A percentile compares a stretch with the other conserved stretches of the same genome.
phyloP scores from a whole-genome alignment of 371 early-diverging fungal species.

The Haplosporangium sp. region DNA sequence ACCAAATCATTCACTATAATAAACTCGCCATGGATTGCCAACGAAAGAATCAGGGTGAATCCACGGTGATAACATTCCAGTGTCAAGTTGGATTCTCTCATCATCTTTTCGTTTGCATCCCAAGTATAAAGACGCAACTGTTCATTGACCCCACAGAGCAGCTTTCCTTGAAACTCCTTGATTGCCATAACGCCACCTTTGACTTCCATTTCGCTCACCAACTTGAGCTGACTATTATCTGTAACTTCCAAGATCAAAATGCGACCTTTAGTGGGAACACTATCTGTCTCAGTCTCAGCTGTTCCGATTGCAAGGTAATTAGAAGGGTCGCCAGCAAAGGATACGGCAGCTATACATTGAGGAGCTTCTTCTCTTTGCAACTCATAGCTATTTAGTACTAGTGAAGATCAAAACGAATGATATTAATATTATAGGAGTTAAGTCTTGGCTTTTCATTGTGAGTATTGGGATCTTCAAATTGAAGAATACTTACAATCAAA shows the following conservation, averaged over 20 bases:
- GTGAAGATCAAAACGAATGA: not conserved
- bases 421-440: not conserved
- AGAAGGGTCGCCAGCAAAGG: conserved; percentile 33
- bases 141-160: conserved; percentile 70
- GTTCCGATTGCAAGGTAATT: conserved; percentile 73
- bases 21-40: conserved; percentile 75
- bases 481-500: conserved; percentile 70
- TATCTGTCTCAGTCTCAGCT: conserved; percentile 63
- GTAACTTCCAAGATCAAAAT: conserved; percentile 63
- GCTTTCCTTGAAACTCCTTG: conserved; percentile 59
- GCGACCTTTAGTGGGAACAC: conserved; percentile 71
- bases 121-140: conserved; percentile 60
- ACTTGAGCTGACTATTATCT: conserved; percentile 53
- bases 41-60: conserved; percentile 67
- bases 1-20: conserved; percentile 92
- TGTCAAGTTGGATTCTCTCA: conserved; percentile 49
- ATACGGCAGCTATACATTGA: conserved; percentile 45
- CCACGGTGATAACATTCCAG: conserved; percentile 62
- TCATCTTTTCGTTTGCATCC: conserved; percentile 33
- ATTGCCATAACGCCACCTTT: conserved; percentile 72
- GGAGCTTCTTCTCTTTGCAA: conserved; percentile 56
- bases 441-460: not conserved
- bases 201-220: conserved; percentile 57
- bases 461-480: too few species aligned
- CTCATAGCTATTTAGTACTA: conserved; percentile 57